Percentiles rank a stretch among this genome's conserved stretches.
Conservation (phyloP, 495 filamentous ascomycete genomes). For the Podospora anserina region DNA sequence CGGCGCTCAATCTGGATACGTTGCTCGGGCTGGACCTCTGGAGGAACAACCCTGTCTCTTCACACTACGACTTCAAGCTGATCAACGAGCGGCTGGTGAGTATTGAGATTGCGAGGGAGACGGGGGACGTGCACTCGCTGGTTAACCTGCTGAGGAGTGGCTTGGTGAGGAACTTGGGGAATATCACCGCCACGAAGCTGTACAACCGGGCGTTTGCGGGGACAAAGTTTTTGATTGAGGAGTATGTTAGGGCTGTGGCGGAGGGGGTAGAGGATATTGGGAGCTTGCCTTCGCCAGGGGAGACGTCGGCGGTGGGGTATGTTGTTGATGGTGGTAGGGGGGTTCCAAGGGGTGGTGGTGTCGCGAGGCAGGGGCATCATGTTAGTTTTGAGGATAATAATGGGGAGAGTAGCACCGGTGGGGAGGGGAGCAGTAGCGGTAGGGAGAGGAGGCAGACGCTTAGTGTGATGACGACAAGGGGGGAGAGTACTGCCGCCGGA, state of each 20-base stretch:
- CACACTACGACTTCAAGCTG: constrained; percentile 84
- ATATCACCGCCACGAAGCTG: constrained; percentile 79
- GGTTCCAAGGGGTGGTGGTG: not conserved
- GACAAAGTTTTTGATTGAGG: constrained; percentile 85
- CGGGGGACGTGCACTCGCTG: constrained; percentile 69
- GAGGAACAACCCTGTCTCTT: constrained; percentile 76
- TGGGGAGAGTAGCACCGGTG: constrained; percentile 5
- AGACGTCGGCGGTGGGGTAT: constrained; percentile 8
- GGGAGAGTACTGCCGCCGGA: not conserved
- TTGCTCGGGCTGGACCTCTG: constrained; percentile 76
- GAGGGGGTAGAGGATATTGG: constrained; percentile 76
- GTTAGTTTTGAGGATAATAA: constrained; percentile 18
- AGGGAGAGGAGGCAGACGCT: not conserved
- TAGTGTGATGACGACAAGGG: not conserved
- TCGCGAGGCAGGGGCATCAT: not conserved
- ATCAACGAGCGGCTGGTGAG: constrained; percentile 73
- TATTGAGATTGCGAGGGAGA: constrained; percentile 69
- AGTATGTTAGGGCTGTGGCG: constrained; percentile 83
- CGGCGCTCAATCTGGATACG: constrained; percentile 75
- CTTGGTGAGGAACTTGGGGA: constrained; percentile 84
- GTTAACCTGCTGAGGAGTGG: constrained; percentile 80
- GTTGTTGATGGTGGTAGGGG: not conserved
- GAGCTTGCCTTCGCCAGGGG: constrained; percentile 57
- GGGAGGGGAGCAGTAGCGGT: not conserved
- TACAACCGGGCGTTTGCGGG: constrained; percentile 85